Percentiles rank a stretch among this genome's conserved stretches.
Conservation (phyloP, 441 rosid genomes). For the Erysimum cheiri region DNA sequence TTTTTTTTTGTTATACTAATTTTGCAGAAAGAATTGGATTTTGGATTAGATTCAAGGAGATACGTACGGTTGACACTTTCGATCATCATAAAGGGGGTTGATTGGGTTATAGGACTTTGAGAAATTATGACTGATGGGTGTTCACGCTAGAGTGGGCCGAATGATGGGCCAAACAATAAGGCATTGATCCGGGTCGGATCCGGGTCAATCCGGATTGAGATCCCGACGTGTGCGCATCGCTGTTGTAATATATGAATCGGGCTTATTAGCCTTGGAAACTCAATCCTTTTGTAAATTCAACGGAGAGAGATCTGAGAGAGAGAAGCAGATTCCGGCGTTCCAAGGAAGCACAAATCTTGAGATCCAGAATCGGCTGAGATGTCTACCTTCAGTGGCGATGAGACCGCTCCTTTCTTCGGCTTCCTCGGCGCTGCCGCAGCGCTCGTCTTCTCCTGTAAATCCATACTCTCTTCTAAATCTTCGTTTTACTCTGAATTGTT, state of each 20-base stretch:
- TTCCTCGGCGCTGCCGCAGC: constrained; percentile 74
- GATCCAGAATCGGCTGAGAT: constrained; percentile 40
- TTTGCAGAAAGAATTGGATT: too few species aligned
- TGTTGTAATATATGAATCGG: constrained; percentile 14
- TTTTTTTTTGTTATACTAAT: too few species aligned
- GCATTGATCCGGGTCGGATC: background rate
- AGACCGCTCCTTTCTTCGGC: constrained; percentile 76
- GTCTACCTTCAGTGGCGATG: constrained; percentile 76
- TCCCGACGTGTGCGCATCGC: constrained; percentile 44
- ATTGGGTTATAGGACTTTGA: too few species aligned
- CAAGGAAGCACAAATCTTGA: constrained; percentile 8
- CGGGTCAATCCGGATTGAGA: constrained; percentile 33
- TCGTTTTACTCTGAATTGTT: background rate
- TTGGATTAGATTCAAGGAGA: background rate
- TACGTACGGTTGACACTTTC: too few species aligned
- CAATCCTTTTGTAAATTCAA: constrained; percentile 14
- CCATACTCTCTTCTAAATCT: background rate
- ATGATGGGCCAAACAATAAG: constrained; percentile 12
- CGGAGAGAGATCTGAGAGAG: constrained; percentile 38
- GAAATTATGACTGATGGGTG: too few species aligned
- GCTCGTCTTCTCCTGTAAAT: constrained; percentile 73
- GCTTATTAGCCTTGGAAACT: constrained; percentile 27
- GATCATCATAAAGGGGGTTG: too few species aligned
- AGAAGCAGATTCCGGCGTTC: constrained; percentile 25
- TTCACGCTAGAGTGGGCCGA: constrained; percentile 7